Base-by-base conservation (phyloP, 1,284 basidiomycete species). In the Moesziomyces sp. region DNA sequence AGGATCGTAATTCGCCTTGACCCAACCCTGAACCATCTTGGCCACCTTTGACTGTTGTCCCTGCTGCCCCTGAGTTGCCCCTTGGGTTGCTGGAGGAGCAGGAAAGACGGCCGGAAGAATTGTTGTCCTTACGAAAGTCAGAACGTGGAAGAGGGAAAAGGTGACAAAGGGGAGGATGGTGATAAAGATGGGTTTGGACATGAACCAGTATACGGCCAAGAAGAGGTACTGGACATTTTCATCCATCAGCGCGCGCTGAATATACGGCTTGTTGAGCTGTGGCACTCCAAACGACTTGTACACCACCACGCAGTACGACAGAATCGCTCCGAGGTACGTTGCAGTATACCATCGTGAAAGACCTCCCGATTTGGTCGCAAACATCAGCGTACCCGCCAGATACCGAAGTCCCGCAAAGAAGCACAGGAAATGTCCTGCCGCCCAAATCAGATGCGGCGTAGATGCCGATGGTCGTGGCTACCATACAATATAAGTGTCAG, bases 171-270 rank as follows among this genome's bases (percentile, higher is more conserved):
- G 83, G 26, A 84, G 61, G 23, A 84, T 64, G 14, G 83, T 84
- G 57, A 84, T 77, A 52, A 80, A 81, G 72, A 84, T 84, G 40
- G 83, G 81, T 65, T 79, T 79, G 50, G 71, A 78, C 71, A 81
- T 83, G 73, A 79, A 80, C 83, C 83, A 84, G 77, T 84, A 83
- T 34, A 84, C 64, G 4, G 83, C 82, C 21, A 84, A 63, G 51
- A 81, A 73, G 35, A 83, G 72, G 61, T 84, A 84, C 64, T 84
- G 82, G 34, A 84, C 83, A 56, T 84, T 84, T 62, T 84, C 83
- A 47, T 84, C 83, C 79, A 84, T 81, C 19, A 79, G 56, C 1
- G 82, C 82, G 26, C 83, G 79, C 65, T 84, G 81, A n/a, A 84
- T 62, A 70, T 82, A 83, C 0, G 81, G 68, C 46, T 76, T 77